Percentiles rank a stretch among this genome's conserved stretches.
Conservation (phyloP, 2,329 filamentous ascomycete genomes). For the Ophiostoma ulmi region DNA sequence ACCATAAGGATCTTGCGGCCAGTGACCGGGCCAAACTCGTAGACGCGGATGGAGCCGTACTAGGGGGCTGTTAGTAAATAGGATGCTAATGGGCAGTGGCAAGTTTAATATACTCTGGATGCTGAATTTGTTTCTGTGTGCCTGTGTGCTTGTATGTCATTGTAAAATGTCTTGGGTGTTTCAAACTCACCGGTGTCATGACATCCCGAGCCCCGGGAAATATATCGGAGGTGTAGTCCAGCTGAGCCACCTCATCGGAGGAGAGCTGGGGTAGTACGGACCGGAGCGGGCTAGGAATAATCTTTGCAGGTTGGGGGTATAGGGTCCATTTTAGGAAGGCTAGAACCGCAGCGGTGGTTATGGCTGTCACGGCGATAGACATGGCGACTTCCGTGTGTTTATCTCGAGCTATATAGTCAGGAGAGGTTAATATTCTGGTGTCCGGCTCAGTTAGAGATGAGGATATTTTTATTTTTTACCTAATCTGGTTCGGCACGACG, state of each 20-base stretch:
- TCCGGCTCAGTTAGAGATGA: not conserved
- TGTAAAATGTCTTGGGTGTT: not conserved
- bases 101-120: conserved; percentile 4
- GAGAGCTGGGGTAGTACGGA: conserved; percentile 30
- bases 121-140: not conserved
- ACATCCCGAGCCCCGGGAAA: conserved; percentile 72
- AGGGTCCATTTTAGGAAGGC: conserved; percentile 28
- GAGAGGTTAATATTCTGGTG: not conserved
- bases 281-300: conserved; percentile 29
- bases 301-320: conserved; percentile 28
- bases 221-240: conserved; percentile 59
- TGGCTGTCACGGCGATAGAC: conserved; percentile 23
- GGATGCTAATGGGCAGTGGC: conserved; percentile 10
- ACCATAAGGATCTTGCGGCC: conserved; percentile 72
- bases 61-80: conserved; percentile 29
- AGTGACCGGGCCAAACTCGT: conserved; percentile 72
- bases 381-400: not conserved
- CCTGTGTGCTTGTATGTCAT: not conserved
- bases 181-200: conserved; percentile 51
- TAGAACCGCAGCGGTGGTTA: conserved; percentile 28
- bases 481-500: not conserved
- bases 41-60: conserved; percentile 71
- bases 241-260: conserved; percentile 28
- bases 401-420: not conserved
- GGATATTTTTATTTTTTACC: not conserved